Percentiles rank a stretch among this genome's conserved stretches.
Conservation (phyloP, 2,329 filamentous ascomycete genomes). For the Alternaria hordeiaustralica region DNA sequence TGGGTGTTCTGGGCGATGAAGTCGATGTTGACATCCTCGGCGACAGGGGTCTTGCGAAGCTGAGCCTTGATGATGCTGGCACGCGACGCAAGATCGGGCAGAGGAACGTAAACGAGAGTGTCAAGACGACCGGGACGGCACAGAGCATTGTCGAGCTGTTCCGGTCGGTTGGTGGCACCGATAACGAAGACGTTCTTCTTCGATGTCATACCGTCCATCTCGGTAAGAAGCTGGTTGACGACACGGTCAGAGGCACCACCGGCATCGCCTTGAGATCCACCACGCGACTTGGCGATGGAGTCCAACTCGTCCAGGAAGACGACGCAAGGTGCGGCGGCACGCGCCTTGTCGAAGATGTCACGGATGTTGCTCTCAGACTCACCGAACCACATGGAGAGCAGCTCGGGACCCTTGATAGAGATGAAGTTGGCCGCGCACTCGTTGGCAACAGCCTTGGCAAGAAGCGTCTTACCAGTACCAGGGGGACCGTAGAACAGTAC, state of each 20-base stretch:
- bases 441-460: constrained; percentile 99
- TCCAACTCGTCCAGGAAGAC: constrained; percentile 99
- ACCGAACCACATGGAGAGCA: constrained; percentile 99
- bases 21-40: constrained; percentile 82
- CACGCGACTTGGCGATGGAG: constrained; percentile 99
- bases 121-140: constrained; percentile 99
- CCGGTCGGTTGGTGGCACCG: constrained; percentile 96
- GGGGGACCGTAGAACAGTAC: constrained; percentile 98
- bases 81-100: constrained; percentile 90
- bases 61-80: constrained; percentile 91
- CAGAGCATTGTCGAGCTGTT: constrained; percentile 96
- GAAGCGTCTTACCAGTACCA: constrained; percentile 99
- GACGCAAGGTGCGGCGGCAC: constrained; percentile 95
- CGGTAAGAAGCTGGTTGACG: constrained; percentile 98
- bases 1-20: constrained; percentile 97
- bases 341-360: constrained; percentile 99
- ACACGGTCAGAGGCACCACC: constrained; percentile 99
- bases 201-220: constrained; percentile 99
- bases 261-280: constrained; percentile 93
- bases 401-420: constrained; percentile 96
- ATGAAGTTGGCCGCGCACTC: constrained; percentile 99
- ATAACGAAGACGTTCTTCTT: constrained; percentile 99
- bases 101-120: constrained; percentile 96
- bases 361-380: constrained; percentile 99
- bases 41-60: constrained; percentile 96